A percentile compares a stretch with the other conserved stretches of the same genome.
phyloP scores from a whole-genome alignment of 768 basidiomycete species.

The Serendipita vermifera region DNA sequence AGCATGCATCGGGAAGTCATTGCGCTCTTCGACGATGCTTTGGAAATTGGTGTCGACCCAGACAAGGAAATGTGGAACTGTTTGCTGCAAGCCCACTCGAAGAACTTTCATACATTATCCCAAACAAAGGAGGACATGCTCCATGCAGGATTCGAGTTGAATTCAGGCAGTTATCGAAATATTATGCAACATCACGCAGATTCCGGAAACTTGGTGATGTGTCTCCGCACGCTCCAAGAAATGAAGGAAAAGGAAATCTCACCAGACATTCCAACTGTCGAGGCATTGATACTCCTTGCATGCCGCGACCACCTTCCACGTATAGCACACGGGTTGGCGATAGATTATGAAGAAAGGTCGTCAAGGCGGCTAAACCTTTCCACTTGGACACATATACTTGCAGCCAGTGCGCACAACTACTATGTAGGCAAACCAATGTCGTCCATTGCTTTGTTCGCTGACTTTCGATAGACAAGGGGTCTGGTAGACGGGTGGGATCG shows the following conservation, averaged over 20 bases:
- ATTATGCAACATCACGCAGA: conserved; percentile 37
- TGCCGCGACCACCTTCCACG: conserved; percentile 42
- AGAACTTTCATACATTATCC: conserved; percentile 22
- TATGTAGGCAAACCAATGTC: conserved; percentile 41
- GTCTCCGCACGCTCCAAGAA: conserved; percentile 45
- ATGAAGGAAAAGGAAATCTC: conserved; percentile 41
- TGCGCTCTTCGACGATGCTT: conserved; percentile 62
- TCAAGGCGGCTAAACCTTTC: conserved; percentile 38
- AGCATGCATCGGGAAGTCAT: conserved; percentile 39
- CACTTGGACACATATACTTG: conserved; percentile 56
- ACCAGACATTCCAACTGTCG: conserved; percentile 37
- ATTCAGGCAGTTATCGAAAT: conserved; percentile 38
- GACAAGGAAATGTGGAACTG: conserved; percentile 42
- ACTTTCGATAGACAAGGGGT: conserved; percentile 44
- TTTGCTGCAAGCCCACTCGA: conserved; percentile 33
- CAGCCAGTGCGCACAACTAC: conserved; percentile 46
- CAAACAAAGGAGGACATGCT: conserved; percentile 45
- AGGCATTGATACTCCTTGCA: conserved; percentile 41
- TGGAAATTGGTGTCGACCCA: conserved; percentile 35
- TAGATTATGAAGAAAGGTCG: conserved; percentile 43
- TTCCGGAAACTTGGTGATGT: conserved; percentile 48
- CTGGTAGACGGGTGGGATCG: conserved; percentile 49
- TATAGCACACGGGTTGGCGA: conserved; percentile 59
- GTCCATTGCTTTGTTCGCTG: not conserved
- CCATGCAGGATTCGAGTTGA: conserved; percentile 34